A percentile compares a stretch with the other conserved stretches of the same genome.
Evolutionary conservation across 257 asterid genomes (phyloP).

Genomic region (Sherardia arvensis): DNA sequence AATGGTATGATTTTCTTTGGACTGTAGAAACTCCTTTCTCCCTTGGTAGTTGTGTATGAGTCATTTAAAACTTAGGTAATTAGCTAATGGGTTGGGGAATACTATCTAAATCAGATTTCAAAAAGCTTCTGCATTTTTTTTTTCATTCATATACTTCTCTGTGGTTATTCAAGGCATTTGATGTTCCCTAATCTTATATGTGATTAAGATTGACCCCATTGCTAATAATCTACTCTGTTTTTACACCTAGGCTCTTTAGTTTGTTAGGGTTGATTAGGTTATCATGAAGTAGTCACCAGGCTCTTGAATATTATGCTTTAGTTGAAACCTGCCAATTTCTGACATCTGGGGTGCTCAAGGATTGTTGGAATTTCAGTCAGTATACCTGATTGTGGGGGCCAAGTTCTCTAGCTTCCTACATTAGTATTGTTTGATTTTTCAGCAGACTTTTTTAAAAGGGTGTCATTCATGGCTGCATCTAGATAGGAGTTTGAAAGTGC

Average conservation of each 20-base stretch:
- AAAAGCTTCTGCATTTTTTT: neutral
- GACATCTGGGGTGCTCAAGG: neutral
- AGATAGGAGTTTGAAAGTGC: neutral
- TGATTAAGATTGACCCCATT: too few species aligned
- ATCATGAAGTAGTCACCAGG: neutral
- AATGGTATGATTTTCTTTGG: slow-evolving; percentile 52
- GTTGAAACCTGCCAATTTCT: neutral
- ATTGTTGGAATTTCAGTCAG: neutral
- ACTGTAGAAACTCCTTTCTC: slow-evolving; percentile 15
- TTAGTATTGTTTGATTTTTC: neutral
- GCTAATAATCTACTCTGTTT: neutral
- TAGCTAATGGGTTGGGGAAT: neutral
- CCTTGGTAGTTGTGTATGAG: slow-evolving; percentile 1
- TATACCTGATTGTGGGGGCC: neutral
- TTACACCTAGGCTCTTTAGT: neutral
- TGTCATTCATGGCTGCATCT: neutral
- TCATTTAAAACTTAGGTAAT: neutral
- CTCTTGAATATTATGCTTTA: neutral
- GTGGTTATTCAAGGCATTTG: neutral
- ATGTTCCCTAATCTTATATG: neutral
- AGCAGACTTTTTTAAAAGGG: neutral
- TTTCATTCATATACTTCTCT: neutral
- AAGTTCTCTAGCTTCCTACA: neutral
- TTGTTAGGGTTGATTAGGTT: neutral
- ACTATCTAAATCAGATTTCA: neutral